A percentile compares a stretch with the other conserved stretches of the same genome.
Evolutionary conservation across 768 basidiomycete species (phyloP).

Genomic region (Glaciozyma martinii): DNA sequence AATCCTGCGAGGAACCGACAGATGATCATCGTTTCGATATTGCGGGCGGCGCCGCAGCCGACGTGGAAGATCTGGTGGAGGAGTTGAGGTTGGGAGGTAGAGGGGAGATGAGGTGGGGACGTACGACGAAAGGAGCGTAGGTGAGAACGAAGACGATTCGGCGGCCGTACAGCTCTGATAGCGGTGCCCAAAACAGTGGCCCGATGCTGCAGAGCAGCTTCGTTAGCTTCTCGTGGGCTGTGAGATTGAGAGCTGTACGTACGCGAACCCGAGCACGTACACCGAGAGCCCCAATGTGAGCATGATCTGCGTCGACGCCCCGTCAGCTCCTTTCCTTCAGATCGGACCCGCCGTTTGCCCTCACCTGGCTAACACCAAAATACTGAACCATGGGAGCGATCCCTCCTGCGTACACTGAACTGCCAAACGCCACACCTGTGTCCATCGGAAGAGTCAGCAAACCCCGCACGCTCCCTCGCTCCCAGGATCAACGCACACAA

Average conservation of each 20-base stretch:
- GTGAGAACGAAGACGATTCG: constrained; percentile 43
- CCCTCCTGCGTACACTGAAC: background rate
- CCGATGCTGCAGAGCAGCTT: background rate
- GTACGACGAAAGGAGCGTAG: constrained; percentile 46
- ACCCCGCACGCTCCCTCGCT: no score
- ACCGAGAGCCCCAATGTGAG: background rate
- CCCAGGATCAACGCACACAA: background rate
- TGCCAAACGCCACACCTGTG: constrained; percentile 4
- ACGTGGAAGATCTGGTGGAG: constrained; percentile 34
- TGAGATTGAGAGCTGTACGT: background rate
- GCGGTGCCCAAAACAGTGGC: constrained; percentile 17
- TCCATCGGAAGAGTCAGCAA: background rate
- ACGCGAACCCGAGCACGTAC: background rate
- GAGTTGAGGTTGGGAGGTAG: background rate
- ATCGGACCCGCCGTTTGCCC: background rate
- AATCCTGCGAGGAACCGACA: constrained; percentile 48
- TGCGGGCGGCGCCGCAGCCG: constrained; percentile 54
- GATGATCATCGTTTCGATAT: constrained; percentile 53
- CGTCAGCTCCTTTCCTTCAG: background rate
- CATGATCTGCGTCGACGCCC: background rate
- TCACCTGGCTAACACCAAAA: background rate
- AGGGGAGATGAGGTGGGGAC: background rate
- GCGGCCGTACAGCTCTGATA: constrained; percentile 41
- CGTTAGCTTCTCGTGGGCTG: background rate
- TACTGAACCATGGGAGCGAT: background rate